Conservation (phyloP, 2,329 filamentous ascomycete species). For the Fusarium xylarioides region DNA sequence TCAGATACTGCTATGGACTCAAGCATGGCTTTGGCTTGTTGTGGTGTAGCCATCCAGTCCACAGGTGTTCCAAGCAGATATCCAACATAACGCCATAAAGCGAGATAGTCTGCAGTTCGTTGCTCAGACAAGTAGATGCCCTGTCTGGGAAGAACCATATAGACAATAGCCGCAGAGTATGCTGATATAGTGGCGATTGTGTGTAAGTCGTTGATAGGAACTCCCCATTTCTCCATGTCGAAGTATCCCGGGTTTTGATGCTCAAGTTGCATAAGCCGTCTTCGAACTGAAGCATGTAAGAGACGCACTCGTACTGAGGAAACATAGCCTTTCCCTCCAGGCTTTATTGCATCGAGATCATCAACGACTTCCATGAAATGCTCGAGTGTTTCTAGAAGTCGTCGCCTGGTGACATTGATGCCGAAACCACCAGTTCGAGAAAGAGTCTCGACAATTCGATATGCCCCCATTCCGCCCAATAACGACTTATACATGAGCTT, state of each 20-base stretch:
- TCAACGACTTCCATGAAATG: slow-evolving; percentile 77
- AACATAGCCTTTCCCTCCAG: slow-evolving; percentile 68
- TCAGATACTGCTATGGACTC: slow-evolving; percentile 74
- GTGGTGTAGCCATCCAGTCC: slow-evolving; percentile 64
- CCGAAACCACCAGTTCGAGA: slow-evolving; percentile 79
- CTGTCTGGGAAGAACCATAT: slow-evolving; percentile 75
- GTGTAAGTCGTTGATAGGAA: slow-evolving; percentile 80
- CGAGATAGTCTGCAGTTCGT: slow-evolving; percentile 75
- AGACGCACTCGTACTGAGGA: slow-evolving; percentile 72
- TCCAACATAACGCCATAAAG: slow-evolving; percentile 79
- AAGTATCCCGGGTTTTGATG: slow-evolving; percentile 67
- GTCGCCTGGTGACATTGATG: slow-evolving; percentile 70
- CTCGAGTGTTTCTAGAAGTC: slow-evolving; percentile 76
- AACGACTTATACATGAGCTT: slow-evolving; percentile 70
- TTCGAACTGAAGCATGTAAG: slow-evolving; percentile 70
- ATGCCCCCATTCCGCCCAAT: slow-evolving; percentile 77
- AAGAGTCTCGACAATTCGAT: slow-evolving; percentile 77
- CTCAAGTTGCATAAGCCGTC: slow-evolving; percentile 67
- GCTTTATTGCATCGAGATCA: slow-evolving; percentile 71
- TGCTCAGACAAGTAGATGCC: slow-evolving; percentile 70
- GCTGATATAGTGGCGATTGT: slow-evolving; percentile 75
- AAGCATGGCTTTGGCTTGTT: slow-evolving; percentile 68
- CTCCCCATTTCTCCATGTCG: slow-evolving; percentile 64
- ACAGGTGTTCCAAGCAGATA: slow-evolving; percentile 76
- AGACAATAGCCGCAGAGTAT: slow-evolving; percentile 75